A percentile compares a stretch with the other conserved stretches of the same genome.
Conservation (phyloP, 2,329 filamentous ascomycete genomes). For the Apiospora phragmitis region DNA sequence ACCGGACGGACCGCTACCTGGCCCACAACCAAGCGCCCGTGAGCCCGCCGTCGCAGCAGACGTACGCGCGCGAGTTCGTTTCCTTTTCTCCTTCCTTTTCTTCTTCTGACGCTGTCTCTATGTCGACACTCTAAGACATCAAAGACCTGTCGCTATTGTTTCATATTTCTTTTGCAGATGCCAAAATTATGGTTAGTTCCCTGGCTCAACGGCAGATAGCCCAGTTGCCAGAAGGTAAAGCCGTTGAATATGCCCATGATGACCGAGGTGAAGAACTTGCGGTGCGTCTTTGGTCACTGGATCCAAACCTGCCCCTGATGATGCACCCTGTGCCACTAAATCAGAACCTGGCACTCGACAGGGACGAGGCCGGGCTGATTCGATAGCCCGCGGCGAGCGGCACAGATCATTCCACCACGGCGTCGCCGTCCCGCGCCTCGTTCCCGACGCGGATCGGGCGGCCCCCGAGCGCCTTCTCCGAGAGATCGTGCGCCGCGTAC, state of each 20-base stretch:
- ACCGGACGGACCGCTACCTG: conserved; percentile 60
- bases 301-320: not conserved
- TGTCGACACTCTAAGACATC: not conserved
- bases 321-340: not conserved
- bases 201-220: no score
- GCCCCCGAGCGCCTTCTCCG: no score
- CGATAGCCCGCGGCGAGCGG: no score
- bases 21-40: conserved; percentile 53
- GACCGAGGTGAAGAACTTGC: conserved; percentile 71
- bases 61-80: conserved; percentile 53
- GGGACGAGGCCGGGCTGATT: no score
- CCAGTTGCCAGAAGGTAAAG: conserved; percentile 74
- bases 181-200: no score
- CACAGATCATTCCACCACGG: no score
- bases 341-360: not conserved
- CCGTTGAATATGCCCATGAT: conserved; percentile 77
- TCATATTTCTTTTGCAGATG: not conserved
- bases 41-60: conserved; percentile 40
- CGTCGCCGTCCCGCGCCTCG: no score
- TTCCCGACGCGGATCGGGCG: no score
- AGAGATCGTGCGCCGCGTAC: no score
- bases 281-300: conserved; percentile 39
- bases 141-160: not conserved
- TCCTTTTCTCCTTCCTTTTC: not conserved
- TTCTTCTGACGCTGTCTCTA: not conserved